Base-by-base conservation (phyloP, 345 rosid genomes). In the Boechera stricta region DNA sequence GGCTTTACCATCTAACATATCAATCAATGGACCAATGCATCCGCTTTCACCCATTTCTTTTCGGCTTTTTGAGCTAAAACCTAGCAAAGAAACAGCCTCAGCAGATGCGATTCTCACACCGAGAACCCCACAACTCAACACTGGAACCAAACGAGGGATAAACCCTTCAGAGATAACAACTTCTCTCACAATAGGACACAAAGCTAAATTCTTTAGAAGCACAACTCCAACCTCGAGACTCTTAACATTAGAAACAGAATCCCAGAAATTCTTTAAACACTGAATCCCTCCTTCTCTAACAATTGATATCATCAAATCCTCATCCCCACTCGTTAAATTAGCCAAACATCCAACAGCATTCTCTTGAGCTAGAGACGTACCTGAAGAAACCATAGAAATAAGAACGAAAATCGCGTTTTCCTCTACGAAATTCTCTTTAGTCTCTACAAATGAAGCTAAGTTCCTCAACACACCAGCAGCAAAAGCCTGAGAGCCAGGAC, bases 1-100 rank as follows among this genome's bases (percentile, higher is more conserved):
- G 38, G 91, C 93, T 81, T 94, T 94, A 13, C 96, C 97, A 73
- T 94, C 98, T 68, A 94, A 64, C 98, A 90, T 88, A 67, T 84
- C 85, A 64, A 88, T 83, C 83, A 94, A 74, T 10, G 83, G 82
- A 53, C 55, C 75, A 13, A 85, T 81, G 72, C 88, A 84, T 26
- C 92, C 97, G 9, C 75, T 75, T 55, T 86, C 97, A 21, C 98
- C 96, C 59, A 92, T 78, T 70, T 90, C 97, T 72, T 83, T 92
- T 83, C 89, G 78, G 10, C 81, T 71, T 79, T 84, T 89, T 5
- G 91, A 70, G 82, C 80, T 86, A 52, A 79, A 81, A 12, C 89
- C 84, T 4, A 94, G 83, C 47, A 81, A 80, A 38, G 82, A 75
- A 68, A 87, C 85, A 44, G 95, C 94, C 44, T 62, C 79, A 0